phyloP scores from a whole-genome alignment of 768 basidiomycete species.

The Ephemerocybe angulata region DNA sequence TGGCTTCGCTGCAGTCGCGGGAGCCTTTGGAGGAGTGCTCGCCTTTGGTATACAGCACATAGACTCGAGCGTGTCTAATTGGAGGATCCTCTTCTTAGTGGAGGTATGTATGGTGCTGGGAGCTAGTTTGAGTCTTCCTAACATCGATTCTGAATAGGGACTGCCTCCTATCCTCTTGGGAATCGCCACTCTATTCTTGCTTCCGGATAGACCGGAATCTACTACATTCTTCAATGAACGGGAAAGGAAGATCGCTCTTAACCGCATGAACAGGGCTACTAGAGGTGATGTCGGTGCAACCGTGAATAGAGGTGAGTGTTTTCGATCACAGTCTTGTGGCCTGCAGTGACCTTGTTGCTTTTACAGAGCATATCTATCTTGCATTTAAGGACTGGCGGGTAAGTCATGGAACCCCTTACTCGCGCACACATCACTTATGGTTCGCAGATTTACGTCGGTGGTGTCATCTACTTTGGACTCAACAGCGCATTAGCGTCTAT shows the following conservation, averaged over 20 bases:
- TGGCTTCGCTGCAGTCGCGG: slow-evolving; percentile 79
- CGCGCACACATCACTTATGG: no score
- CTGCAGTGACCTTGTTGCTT: neutral
- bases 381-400: slow-evolving; percentile 76
- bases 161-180: slow-evolving; percentile 65
- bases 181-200: slow-evolving; percentile 45
- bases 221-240: slow-evolving; percentile 53
- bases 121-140: no score
- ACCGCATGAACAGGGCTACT: slow-evolving; percentile 62
- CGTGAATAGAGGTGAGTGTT: slow-evolving; percentile 52
- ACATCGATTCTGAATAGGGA: slow-evolving; percentile 49
- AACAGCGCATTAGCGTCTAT: slow-evolving; percentile 77
- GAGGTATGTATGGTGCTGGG: no score
- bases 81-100: slow-evolving; percentile 69
- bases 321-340: neutral
- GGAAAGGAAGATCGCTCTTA: slow-evolving; percentile 59
- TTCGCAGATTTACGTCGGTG: slow-evolving; percentile 57
- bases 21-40: slow-evolving; percentile 81
- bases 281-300: slow-evolving; percentile 63
- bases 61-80: slow-evolving; percentile 44
- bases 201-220: slow-evolving; percentile 72
- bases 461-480: slow-evolving; percentile 74
- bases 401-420: slow-evolving; percentile 16
- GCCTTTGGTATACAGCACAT: slow-evolving; percentile 75
- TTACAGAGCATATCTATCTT: slow-evolving; percentile 53